Conservation (phyloP, 2,329 filamentous ascomycete genomes). For the Sarocladium brachiariae region DNA sequence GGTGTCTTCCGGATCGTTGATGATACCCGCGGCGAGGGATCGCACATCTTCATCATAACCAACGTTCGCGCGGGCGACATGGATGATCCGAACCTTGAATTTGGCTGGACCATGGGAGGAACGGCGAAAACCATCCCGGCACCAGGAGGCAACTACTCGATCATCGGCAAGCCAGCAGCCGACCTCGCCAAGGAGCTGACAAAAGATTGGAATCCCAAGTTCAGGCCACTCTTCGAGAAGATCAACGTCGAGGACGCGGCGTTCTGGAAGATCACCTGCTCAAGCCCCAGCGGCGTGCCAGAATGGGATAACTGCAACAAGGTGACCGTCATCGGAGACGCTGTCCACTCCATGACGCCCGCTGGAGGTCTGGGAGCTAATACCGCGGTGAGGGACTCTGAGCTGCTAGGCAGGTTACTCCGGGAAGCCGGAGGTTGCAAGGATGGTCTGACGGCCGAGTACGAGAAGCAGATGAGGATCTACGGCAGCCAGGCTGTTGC, state of each 20-base stretch:
- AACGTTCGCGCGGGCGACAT: constrained; percentile 55
- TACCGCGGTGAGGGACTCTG: constrained; percentile 46
- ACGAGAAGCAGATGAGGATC: constrained; percentile 56
- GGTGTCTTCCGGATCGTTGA: constrained; percentile 55
- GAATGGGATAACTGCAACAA: constrained; percentile 52
- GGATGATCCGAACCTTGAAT: constrained; percentile 48
- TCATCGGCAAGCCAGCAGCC: constrained; percentile 50
- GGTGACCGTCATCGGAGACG: constrained; percentile 51
- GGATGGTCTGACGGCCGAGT: constrained; percentile 47
- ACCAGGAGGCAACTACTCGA: constrained; percentile 53
- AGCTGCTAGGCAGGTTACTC: constrained; percentile 44
- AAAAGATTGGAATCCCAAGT: constrained; percentile 45
- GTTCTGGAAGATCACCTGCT: constrained; percentile 63
- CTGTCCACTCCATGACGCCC: constrained; percentile 12
- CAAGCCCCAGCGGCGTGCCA: constrained; percentile 51
- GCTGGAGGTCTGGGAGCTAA: constrained; percentile 11
- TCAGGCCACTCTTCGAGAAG: constrained; percentile 51
- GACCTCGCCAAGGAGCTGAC: constrained; percentile 50
- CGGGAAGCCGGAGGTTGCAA: constrained; percentile 45
- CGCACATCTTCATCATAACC: constrained; percentile 48
- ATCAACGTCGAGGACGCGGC: constrained; percentile 51
- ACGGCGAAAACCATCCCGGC: constrained; percentile 49
- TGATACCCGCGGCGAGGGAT: constrained; percentile 35
- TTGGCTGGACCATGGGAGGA: constrained; percentile 59
- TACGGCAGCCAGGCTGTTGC: constrained; percentile 51